Conservation (phyloP, 352 stramenopile genomes). For the Poterioochromonas sp. region DNA sequence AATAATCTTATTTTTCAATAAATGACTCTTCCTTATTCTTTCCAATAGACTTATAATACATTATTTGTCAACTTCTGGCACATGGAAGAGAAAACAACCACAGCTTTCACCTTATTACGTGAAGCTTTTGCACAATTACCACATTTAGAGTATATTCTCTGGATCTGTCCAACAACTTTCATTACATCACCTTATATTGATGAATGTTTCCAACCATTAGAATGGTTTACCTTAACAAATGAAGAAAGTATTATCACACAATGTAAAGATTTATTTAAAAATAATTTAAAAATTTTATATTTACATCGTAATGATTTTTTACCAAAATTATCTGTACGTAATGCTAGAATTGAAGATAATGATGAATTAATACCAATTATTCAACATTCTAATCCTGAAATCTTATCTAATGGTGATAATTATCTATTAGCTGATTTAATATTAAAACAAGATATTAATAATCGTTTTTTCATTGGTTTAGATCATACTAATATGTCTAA, state of each 20-base stretch:
- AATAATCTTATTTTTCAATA: background rate
- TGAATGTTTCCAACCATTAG: background rate
- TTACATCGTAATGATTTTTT: conserved; percentile 29
- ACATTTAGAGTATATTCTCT: conserved; percentile 17
- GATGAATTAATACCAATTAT: conserved; percentile 47
- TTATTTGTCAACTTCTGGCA: conserved; percentile 32
- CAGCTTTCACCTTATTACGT: background rate
- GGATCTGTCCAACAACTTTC: conserved; percentile 12
- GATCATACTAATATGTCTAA: background rate
- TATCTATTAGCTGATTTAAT: conserved; percentile 81
- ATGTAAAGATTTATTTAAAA: background rate
- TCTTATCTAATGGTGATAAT: conserved; percentile 61
- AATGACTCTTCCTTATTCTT: background rate
- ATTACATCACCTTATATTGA: background rate
- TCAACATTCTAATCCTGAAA: conserved; percentile 1
- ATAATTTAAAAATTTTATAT: conserved; percentile 21
- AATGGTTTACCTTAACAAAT: background rate
- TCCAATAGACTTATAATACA: conserved; percentile 6
- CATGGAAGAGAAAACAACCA: background rate
- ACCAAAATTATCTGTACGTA: conserved; percentile 36
- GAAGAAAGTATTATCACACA: background rate
- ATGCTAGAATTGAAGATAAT: conserved; percentile 40
- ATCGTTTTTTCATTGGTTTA: conserved; percentile 51
- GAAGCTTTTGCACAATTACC: background rate
- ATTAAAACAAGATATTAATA: conserved; percentile 62